A percentile compares a stretch with the other conserved stretches of the same genome.
Evolutionary conservation across 495 filamentous ascomycete genomes (phyloP).

Genomic region (Annulohypoxylon stygium): DNA sequence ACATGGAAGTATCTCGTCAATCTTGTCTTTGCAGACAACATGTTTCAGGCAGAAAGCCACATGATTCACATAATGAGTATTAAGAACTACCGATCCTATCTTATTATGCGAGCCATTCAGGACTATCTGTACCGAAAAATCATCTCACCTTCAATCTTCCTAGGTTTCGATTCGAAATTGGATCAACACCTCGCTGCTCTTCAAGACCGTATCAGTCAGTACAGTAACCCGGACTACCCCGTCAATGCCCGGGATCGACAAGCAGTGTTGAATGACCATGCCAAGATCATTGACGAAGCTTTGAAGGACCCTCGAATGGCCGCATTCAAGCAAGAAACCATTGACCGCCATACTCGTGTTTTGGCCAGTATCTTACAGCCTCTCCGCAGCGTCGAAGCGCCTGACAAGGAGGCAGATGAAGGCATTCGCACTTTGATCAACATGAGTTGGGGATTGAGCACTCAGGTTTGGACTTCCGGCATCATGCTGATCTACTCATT

Average conservation of each 20-base stretch:
- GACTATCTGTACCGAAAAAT: conserved; percentile 42
- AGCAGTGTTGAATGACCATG: conserved; percentile 44
- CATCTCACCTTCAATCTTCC: conserved; percentile 34
- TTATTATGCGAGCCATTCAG: conserved; percentile 28
- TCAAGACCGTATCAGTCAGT: conserved; percentile 14
- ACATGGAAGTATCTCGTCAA: conserved; percentile 35
- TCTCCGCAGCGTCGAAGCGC: conserved; percentile 19
- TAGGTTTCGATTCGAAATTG: conserved; percentile 9
- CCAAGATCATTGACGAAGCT: conserved; percentile 32
- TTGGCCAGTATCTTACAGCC: conserved; percentile 41
- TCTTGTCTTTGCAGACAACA: conserved; percentile 7
- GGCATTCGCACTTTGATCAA: conserved; percentile 40
- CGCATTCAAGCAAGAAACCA: conserved; percentile 27
- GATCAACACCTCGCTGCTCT: conserved; percentile 29
- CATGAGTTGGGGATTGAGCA: conserved; percentile 49
- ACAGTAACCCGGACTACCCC: background rate
- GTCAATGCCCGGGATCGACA: conserved; percentile 28
- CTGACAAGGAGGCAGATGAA: conserved; percentile 23
- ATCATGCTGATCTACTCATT: conserved; percentile 54
- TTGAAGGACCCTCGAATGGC: background rate
- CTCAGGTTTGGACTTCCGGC: conserved; percentile 51
- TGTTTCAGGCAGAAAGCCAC: conserved; percentile 3
- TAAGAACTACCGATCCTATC: conserved; percentile 16
- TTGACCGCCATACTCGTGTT: conserved; percentile 40
- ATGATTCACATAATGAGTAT: conserved; percentile 20